phyloP scores from a whole-genome alignment of 2,329 filamentous ascomycete species.

The Fusarium buharicum region DNA sequence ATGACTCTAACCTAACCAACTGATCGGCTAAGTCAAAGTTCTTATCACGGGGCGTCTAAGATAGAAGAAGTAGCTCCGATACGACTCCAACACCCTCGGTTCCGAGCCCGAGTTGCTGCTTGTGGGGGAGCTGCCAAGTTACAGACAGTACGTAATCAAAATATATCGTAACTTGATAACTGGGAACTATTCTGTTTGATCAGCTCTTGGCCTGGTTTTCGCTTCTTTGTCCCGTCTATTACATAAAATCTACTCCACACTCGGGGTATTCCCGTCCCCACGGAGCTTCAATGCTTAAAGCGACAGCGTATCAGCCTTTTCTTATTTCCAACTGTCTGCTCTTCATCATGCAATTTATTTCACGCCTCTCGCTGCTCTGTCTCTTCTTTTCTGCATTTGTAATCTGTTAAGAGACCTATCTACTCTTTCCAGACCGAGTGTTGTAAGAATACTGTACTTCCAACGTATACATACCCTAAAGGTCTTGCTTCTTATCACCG shows the following conservation, averaged over 20 bases:
- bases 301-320: too few species aligned
- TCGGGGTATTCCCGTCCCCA: too few species aligned
- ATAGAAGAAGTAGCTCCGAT: slow-evolving; percentile 20
- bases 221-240: too few species aligned
- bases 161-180: neutral
- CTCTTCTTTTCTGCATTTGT: neutral
- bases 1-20: slow-evolving; percentile 2
- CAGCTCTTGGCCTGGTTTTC: slow-evolving; percentile 1
- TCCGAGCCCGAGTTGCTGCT: slow-evolving; percentile 22
- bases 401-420: neutral
- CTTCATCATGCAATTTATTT: too few species aligned
- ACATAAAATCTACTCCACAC: slow-evolving; percentile 22
- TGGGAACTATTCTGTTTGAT: slow-evolving; percentile 8
- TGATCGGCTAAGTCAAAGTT: slow-evolving; percentile 9
- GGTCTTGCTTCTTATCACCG: slow-evolving; percentile 33
- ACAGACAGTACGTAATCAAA: slow-evolving; percentile 1
- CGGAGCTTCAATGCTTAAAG: too few species aligned
- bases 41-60: slow-evolving; percentile 34
- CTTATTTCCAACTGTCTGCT: too few species aligned
- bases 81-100: slow-evolving; percentile 19
- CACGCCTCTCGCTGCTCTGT: neutral
- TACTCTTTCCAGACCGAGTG: too few species aligned
- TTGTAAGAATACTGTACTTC: neutral
- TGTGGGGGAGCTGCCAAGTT: slow-evolving; percentile 20
- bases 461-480: slow-evolving; percentile 13